phyloP scores from a whole-genome alignment of 2,329 filamentous ascomycete species.

The Pseudopyrenochaeta lycopersici region DNA sequence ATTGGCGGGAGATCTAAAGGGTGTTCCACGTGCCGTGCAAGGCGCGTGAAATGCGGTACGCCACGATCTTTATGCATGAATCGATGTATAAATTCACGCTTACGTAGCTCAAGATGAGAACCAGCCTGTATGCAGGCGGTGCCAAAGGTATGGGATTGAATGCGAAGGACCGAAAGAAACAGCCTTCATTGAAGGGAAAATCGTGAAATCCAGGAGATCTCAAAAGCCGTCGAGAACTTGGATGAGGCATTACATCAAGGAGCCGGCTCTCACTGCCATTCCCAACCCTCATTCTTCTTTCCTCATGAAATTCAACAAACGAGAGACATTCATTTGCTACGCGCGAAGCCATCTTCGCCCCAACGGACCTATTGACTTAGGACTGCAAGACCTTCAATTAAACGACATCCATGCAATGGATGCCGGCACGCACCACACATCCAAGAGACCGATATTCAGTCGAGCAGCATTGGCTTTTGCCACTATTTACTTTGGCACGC shows the following conservation, averaged over 20 bases:
- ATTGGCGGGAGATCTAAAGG: conserved; percentile 43
- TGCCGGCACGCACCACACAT: background rate
- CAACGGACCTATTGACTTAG: conserved; percentile 32
- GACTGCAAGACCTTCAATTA: conserved; percentile 22
- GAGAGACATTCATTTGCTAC: conserved; percentile 38
- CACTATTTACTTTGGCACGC: conserved; percentile 35
- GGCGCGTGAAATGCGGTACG: conserved; percentile 45
- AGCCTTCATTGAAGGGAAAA: conserved; percentile 35
- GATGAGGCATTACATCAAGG: conserved; percentile 2
- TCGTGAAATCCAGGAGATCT: conserved; percentile 35
- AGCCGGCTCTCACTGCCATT: background rate
- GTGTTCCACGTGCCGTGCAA: conserved; percentile 39
- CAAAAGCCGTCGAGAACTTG: conserved; percentile 3
- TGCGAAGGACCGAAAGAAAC: conserved; percentile 36
- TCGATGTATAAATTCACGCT: conserved; percentile 1
- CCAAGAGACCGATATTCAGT: conserved; percentile 20
- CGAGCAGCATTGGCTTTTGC: conserved; percentile 35
- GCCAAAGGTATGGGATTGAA: conserved; percentile 28
- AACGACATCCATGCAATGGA: conserved; percentile 21
- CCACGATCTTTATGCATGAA: background rate
- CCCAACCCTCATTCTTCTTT: background rate
- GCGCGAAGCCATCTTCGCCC: conserved; percentile 25
- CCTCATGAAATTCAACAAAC: conserved; percentile 16
- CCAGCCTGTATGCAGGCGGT: conserved; percentile 36
- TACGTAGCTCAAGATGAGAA: conserved; percentile 31